Evolutionary conservation across 2,329 filamentous ascomycete genomes (phyloP).

Genomic region (Penicillium sp.): DNA sequence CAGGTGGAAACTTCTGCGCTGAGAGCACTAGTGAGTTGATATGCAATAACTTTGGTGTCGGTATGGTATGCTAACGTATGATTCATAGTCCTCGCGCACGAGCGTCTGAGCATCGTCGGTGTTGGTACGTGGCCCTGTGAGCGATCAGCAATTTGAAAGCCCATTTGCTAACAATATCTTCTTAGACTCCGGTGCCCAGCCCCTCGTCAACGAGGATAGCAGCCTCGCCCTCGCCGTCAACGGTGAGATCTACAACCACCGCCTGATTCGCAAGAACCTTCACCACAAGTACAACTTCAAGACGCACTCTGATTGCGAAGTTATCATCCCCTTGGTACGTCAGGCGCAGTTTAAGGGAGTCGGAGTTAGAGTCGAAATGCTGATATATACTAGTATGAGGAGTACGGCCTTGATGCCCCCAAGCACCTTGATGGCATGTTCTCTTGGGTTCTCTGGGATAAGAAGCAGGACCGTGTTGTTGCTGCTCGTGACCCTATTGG

Average conservation of each 20-base stretch:
- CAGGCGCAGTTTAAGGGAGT: not conserved
- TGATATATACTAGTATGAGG: conserved; percentile 66
- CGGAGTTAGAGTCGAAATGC: not conserved
- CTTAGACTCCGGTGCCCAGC: conserved; percentile 89
- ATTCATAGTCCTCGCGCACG: conserved; percentile 80
- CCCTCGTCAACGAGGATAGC: conserved; percentile 86
- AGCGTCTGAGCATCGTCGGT: conserved; percentile 95
- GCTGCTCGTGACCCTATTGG: conserved; percentile 96
- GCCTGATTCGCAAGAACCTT: conserved; percentile 82
- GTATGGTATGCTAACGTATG: conserved; percentile 22
- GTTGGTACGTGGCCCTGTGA: conserved; percentile 63
- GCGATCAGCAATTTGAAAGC: conserved; percentile 4
- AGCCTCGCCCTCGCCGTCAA: conserved; percentile 93
- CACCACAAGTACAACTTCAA: conserved; percentile 91
- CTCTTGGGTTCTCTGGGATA: conserved; percentile 97
- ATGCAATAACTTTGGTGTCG: not conserved
- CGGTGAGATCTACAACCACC: conserved; percentile 99
- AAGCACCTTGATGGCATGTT: conserved; percentile 99
- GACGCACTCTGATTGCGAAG: conserved; percentile 97
- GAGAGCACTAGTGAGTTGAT: conserved; percentile 79
- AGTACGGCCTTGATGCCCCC: conserved; percentile 87
- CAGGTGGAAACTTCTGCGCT: conserved; percentile 82
- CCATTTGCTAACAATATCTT: conserved; percentile 13
- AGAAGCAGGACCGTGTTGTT: conserved; percentile 85
- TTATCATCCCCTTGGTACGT: conserved; percentile 92